A percentile compares a stretch with the other conserved stretches of the same genome.
These are phyloP conservation scores for Aristolochia fimbriata DNA, from an alignment of 164 flowering plant genomes.

Conservation along the genomic window DNA sequence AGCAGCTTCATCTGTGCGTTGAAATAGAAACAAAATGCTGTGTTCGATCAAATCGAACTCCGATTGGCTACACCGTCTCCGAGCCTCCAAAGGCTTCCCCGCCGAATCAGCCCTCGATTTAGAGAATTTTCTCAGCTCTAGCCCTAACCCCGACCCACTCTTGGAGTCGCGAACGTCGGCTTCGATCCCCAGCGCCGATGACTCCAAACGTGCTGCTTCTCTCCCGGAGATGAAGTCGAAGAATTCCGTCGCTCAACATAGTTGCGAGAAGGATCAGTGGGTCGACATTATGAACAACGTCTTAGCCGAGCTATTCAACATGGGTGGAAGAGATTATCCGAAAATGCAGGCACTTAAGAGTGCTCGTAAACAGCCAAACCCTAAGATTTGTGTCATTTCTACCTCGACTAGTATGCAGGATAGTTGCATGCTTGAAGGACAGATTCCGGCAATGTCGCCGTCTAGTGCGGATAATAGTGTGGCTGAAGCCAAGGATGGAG, in stretches of 20 bases:
- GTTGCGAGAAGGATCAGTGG: conserved; percentile 13
- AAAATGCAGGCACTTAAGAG: conserved; percentile 14
- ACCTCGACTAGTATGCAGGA: conserved; percentile 10
- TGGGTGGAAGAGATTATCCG: conserved; percentile 26
- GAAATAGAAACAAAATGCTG: conserved; percentile 15
- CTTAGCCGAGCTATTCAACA: conserved; percentile 61
- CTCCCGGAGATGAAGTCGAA: conserved; percentile 1
- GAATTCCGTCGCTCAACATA: conserved; percentile 6
- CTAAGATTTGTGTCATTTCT: conserved; percentile 29
- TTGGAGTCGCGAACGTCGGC: not conserved
- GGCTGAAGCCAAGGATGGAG: conserved; percentile 6
- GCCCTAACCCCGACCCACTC: conserved; percentile 2
- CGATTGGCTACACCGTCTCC: conserved; percentile 78
- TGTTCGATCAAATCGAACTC: conserved; percentile 43
- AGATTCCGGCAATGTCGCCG: conserved; percentile 12
- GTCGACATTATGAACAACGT: conserved; percentile 32
- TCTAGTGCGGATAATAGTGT: conserved; percentile 19
- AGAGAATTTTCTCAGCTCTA: conserved; percentile 43
- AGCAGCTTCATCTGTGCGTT: not conserved
- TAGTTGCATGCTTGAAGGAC: conserved; percentile 1
- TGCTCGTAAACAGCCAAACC: conserved; percentile 60
- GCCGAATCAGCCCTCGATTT: conserved; percentile 27
- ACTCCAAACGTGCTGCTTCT: not conserved
- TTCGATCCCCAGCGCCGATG: not conserved
- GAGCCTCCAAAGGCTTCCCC: conserved; percentile 57